Conservation (phyloP, 352 stramenopile genomes). For the Ochromonadaceae sp. region DNA sequence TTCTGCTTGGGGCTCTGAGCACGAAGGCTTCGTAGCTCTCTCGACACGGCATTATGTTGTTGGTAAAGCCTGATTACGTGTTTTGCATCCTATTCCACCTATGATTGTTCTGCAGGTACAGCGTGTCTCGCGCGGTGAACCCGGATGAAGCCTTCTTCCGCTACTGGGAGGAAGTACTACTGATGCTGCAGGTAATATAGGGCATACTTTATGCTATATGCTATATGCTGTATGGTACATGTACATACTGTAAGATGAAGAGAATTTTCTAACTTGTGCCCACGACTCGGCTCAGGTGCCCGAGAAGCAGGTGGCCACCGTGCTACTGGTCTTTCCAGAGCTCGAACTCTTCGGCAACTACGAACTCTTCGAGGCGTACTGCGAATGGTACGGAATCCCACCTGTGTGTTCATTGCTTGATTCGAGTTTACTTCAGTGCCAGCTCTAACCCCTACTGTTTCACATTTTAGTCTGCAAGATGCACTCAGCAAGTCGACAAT, state of each 20-base stretch:
- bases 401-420: background rate
- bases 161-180: conserved; percentile 7
- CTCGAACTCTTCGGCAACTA: conserved; percentile 38
- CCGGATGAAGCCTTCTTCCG: conserved; percentile 13
- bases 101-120: background rate
- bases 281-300: background rate
- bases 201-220: background rate
- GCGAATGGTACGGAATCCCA: conserved; percentile 33
- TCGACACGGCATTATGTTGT: conserved; percentile 22
- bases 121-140: background rate
- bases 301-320: conserved; percentile 30
- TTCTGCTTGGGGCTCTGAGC: no score
- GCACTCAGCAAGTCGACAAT: conserved; percentile 31
- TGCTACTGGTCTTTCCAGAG: conserved; percentile 6
- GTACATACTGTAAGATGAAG: no score
- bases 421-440: no score
- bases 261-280: no score
- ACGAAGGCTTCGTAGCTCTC: background rate
- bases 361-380: conserved; percentile 24
- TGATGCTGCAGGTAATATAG: background rate
- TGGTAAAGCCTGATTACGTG: conserved; percentile 34
- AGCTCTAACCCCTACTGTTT: background rate
- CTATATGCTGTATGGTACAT: no score
- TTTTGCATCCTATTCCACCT: conserved; percentile 10
- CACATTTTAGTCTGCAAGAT: conserved; percentile 22